These are phyloP conservation scores for Sarocladium kiliense DNA, from an alignment of 2,329 filamentous ascomycete genomes.

Conservation along the genomic window DNA sequence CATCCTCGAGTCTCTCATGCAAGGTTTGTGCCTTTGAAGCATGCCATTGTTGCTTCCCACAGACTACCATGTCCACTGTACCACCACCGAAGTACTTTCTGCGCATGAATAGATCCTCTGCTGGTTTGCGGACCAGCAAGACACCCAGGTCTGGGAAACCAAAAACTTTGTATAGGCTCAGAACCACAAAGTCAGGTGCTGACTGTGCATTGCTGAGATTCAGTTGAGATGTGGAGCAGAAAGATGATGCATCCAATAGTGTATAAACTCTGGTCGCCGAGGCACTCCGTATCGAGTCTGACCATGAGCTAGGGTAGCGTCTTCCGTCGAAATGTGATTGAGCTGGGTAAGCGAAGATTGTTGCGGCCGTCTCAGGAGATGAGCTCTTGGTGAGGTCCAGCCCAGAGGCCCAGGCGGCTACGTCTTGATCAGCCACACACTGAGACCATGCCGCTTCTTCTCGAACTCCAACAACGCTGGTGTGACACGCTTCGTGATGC, in stretches of 20 bases:
- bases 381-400: slow-evolving; percentile 20
- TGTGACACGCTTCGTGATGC: slow-evolving; percentile 82
- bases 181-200: slow-evolving; percentile 76
- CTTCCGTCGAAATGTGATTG: slow-evolving; percentile 91
- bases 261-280: slow-evolving; percentile 47
- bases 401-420: slow-evolving; percentile 59
- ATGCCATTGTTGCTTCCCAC: slow-evolving; percentile 76
- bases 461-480: slow-evolving; percentile 76
- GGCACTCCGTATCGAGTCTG: slow-evolving; percentile 35
- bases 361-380: slow-evolving; percentile 19
- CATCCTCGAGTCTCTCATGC: slow-evolving; percentile 84
- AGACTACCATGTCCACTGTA: slow-evolving; percentile 85
- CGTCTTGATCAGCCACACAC: slow-evolving; percentile 62
- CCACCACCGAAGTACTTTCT: slow-evolving; percentile 89
- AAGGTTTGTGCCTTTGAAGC: slow-evolving; percentile 64
- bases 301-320: slow-evolving; percentile 69
- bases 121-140: slow-evolving; percentile 71
- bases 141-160: slow-evolving; percentile 90
- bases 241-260: slow-evolving; percentile 77
- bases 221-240: slow-evolving; percentile 71
- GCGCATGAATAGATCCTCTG: slow-evolving; percentile 56
- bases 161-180: slow-evolving; percentile 98
- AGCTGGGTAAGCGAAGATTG: slow-evolving; percentile 73
- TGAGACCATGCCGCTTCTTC: slow-evolving; percentile 60
- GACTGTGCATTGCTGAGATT: slow-evolving; percentile 56